Base-by-base conservation (phyloP, 1,284 basidiomycete species). In the Tilletia horrida region DNA sequence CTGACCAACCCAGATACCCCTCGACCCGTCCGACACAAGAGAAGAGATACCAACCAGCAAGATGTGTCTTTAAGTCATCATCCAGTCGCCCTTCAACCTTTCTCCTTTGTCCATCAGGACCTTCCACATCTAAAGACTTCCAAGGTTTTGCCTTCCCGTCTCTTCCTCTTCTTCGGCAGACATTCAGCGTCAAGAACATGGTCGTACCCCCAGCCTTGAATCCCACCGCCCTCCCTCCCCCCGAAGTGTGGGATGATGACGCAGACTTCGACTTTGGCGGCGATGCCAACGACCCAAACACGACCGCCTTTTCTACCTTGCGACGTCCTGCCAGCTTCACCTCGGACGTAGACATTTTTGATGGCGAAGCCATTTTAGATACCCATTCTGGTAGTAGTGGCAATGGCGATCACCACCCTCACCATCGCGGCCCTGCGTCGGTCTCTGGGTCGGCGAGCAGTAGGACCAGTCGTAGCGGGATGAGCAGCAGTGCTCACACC, bases 401-500 rank as follows among this genome's bases (percentile, higher is more conserved):
- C 25, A 52, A 27, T 52, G 55, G 13, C 25, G 29, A 59, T 35
- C 55, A 59, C 18, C 52, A 29, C 27, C 25, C 18, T 59, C 55
- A 59, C 18, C 52, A 29, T 13, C 25, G 31, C 6, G 55, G 55
- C 14, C 27, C 31, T 16, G 55, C 55, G 8, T 59, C 55, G 1
- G 13, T 21, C 2, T 59, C 29, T 59, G 55, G 55, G 16, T 59
- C 27, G 8, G 55, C 27, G 35, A 59, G 55, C 55, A 59, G 55
- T 40, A 25, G 55, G 13, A 59, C 55, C 3, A 59, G 55, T 35
- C 25, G 55, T 13, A 59, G 55, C 21, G 55, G 55, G 13, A 59
- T 59, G 55, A 59, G 55, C 55, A 93, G 94, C 81, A 93, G 93
- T 83, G 86, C 89, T 18, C 55, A 59, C 35, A 59, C 55, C 29